Evolutionary conservation across 2,329 filamentous ascomycete genomes (phyloP).

Genomic region (Calonectria pseudoreteaudii): DNA sequence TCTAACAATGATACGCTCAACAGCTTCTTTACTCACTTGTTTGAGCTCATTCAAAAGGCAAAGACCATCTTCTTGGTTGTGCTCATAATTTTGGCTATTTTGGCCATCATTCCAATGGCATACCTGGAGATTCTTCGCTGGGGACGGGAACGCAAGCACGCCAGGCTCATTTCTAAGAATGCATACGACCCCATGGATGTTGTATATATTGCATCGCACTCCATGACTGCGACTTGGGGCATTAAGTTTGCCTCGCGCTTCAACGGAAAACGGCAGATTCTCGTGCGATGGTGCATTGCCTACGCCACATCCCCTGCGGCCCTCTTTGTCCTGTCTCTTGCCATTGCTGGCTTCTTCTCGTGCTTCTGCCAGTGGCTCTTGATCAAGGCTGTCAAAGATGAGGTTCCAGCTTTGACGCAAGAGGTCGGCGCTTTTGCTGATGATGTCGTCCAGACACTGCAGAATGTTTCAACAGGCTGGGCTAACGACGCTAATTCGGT

Average conservation of each 20-base stretch:
- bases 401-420: constrained; percentile 79
- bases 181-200: constrained; percentile 87
- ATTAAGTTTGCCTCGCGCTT: constrained; percentile 77
- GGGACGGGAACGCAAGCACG: constrained; percentile 77
- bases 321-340: constrained; percentile 87
- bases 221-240: constrained; percentile 78
- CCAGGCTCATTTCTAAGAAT: constrained; percentile 72
- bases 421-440: constrained; percentile 85
- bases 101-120: constrained; percentile 82
- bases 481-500: constrained; percentile 80
- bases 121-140: constrained; percentile 84
- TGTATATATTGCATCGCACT: constrained; percentile 87
- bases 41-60: constrained; percentile 73
- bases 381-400: constrained; percentile 77
- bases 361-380: constrained; percentile 86
- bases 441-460: constrained; percentile 78
- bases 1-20: constrained; percentile 85
- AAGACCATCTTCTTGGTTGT: constrained; percentile 82
- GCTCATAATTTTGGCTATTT: constrained; percentile 76
- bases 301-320: constrained; percentile 89
- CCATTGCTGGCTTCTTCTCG: constrained; percentile 82
- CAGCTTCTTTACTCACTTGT: constrained; percentile 83
- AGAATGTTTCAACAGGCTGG: constrained; percentile 82
- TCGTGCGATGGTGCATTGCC: constrained; percentile 85
- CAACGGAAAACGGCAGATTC: constrained; percentile 73